Base-by-base conservation (phyloP, 2,329 filamentous ascomycete genomes). In the Mycosphaerella arachidis region DNA sequence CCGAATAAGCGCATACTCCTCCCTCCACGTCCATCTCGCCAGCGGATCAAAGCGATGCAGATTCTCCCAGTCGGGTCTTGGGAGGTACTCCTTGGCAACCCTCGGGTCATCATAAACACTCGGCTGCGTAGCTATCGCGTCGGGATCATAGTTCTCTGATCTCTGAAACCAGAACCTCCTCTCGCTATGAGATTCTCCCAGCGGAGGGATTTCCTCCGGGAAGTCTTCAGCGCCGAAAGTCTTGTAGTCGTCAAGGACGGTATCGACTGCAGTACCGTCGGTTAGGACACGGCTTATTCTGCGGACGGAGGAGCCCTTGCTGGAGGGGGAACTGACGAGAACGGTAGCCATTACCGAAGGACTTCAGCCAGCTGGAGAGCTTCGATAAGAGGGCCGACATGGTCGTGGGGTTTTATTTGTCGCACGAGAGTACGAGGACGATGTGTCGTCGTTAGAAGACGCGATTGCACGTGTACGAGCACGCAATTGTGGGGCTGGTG, bases 81-180 rank as follows among this genome's bases (percentile, higher is more conserved):
- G 81, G 57, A 83, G 84, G 12, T 82, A 84, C 62, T 81, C 76
- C 18, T 80, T 76, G 2, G 81, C 80, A 1, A 80, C 71, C 1
- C 73, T 70, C 3, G 79, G 77, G 52, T 84, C 79, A 0, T 77
- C 74, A 62, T 84, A 84, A 16, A 66, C 64, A 10, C 57, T 62
- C 2, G 57, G 57, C 53, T 66, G 62, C 1, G 64, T 66, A n/a
- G 64, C 64, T 29, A 62, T 56, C 3, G 61, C 59, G 30, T 66
- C 62, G 3, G 59, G 60, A 29, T 59, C 58, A 30, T 48, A 59
- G 12, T 16, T 20, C 6, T 31, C 24, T 4, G 51, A 51, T 30
- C 57, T 27, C 31, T 59, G 57, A 30, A 59, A 59, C 57, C 57
- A 59, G 51, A 59, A 59, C 18, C 57, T 37, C 31, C 51, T 59